Conservation (phyloP, 78 protist genomes). For the Chrysochromulina tobinii region DNA sequence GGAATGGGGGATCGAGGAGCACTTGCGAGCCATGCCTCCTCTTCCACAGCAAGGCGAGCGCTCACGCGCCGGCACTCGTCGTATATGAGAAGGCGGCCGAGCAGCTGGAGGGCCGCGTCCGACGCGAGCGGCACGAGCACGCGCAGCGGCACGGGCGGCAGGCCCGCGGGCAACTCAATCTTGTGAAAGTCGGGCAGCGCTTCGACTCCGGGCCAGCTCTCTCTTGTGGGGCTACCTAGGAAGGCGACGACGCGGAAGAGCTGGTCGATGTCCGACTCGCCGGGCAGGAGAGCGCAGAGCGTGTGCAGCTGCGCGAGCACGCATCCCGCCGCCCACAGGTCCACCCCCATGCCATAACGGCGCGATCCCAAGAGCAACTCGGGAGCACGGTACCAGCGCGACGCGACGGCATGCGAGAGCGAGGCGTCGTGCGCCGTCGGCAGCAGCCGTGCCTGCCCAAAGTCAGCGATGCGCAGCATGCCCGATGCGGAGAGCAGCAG, state of each 20-base stretch:
- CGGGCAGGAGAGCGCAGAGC: not conserved
- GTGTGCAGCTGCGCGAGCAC: conserved; percentile 18
- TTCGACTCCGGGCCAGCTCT: too few species aligned
- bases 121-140: too few species aligned
- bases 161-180: too few species aligned
- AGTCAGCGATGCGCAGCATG: not conserved
- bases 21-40: too few species aligned
- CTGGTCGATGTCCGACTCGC: conserved; percentile 32
- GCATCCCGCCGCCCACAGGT: conserved; percentile 34
- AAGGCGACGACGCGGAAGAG: not conserved
- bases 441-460: conserved; percentile 2
- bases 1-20: too few species aligned
- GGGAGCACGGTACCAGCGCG: conserved; percentile 51
- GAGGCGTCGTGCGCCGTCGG: not conserved
- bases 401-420: not conserved
- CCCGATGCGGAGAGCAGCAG: not conserved
- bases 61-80: too few species aligned
- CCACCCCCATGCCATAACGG: conserved; percentile 6
- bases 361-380: conserved; percentile 45
- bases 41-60: too few species aligned
- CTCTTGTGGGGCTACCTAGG: conserved; percentile 36
- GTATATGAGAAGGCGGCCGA: too few species aligned
- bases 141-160: too few species aligned
- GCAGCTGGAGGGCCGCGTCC: too few species aligned
- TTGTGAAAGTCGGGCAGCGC: too few species aligned